Evolutionary conservation across 2,329 filamentous ascomycete genomes (phyloP).

Genomic region (Lachnellula cervina): DNA sequence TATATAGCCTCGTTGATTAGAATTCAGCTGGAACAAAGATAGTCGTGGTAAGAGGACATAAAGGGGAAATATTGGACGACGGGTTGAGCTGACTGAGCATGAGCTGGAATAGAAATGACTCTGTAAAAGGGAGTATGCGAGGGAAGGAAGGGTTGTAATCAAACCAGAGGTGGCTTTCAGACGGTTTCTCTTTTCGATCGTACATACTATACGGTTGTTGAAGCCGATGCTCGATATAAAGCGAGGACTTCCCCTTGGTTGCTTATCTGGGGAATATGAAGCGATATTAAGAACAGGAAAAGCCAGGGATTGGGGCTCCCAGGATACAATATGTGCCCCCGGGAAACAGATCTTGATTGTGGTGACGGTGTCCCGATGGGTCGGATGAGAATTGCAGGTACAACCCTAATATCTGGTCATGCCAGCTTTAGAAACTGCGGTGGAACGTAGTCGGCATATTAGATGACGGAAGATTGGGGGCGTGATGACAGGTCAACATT

Average conservation of each 20-base stretch:
- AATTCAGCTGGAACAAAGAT: neutral
- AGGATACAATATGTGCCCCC: no score
- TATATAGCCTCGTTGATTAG: neutral
- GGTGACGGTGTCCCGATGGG: neutral
- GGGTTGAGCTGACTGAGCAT: neutral
- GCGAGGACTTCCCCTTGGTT: no score
- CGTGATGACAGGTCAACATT: neutral
- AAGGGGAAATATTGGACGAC: neutral
- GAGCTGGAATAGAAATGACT: neutral
- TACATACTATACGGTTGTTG: no score
- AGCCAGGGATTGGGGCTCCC: neutral
- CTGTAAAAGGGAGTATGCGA: neutral
- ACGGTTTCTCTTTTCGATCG: no score
- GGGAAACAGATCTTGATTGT: neutral
- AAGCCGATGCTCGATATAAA: no score
- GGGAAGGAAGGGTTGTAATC: neutral
- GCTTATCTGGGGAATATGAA: neutral
- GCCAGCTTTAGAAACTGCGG: no score
- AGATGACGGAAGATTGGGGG: neutral
- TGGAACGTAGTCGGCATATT: neutral
- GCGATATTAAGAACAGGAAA: neutral
- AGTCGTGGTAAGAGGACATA: neutral
- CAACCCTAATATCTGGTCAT: neutral
- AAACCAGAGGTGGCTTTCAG: no score
- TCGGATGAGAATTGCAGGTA: neutral